Percentiles rank a stretch among this genome's conserved stretches.
Conservation (phyloP, 1,284 basidiomycete genomes). For the Cryptococcus sp. region DNA sequence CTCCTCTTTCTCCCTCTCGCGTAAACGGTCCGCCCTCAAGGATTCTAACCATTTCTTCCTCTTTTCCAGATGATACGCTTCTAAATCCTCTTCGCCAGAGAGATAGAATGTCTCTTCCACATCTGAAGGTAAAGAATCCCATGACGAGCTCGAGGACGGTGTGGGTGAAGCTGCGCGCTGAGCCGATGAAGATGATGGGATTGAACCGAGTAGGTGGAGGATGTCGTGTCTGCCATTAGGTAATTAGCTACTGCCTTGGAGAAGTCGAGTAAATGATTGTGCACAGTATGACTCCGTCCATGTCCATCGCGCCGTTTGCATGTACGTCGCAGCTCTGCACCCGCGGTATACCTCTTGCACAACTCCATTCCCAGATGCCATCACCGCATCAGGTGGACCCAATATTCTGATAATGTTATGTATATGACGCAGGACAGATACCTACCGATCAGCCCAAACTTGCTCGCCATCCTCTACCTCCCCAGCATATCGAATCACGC, state of each 20-base stretch:
- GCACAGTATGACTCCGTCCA: no score
- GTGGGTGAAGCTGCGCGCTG: constrained; percentile 6
- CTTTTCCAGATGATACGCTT: constrained; percentile 64
- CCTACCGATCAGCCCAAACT: constrained; percentile 45
- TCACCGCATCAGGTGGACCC: no score
- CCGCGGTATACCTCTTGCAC: no score
- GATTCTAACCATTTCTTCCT: constrained; percentile 64
- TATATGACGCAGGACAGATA: constrained; percentile 4
- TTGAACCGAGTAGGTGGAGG: constrained; percentile 65
- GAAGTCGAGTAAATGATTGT: no score
- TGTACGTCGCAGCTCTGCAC: no score
- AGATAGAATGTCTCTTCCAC: constrained; percentile 78
- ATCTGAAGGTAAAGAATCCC: constrained; percentile 66
- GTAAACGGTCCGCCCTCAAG: constrained; percentile 64
- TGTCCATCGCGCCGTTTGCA: no score
- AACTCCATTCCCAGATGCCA: no score
- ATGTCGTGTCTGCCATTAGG: constrained; percentile 67
- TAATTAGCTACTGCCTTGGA: constrained; percentile 1
- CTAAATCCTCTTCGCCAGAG: constrained; percentile 64
- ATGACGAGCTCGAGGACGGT: constrained; percentile 19
- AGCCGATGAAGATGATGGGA: constrained; percentile 13
- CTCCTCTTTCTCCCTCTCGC: constrained; percentile 48
- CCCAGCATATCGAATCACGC: constrained; percentile 33
- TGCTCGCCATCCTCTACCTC: constrained; percentile 16
- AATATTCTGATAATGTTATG: neutral